Evolutionary conservation across 2,329 filamentous ascomycete species (phyloP).

Genomic region (Cercospora berteroae): DNA sequence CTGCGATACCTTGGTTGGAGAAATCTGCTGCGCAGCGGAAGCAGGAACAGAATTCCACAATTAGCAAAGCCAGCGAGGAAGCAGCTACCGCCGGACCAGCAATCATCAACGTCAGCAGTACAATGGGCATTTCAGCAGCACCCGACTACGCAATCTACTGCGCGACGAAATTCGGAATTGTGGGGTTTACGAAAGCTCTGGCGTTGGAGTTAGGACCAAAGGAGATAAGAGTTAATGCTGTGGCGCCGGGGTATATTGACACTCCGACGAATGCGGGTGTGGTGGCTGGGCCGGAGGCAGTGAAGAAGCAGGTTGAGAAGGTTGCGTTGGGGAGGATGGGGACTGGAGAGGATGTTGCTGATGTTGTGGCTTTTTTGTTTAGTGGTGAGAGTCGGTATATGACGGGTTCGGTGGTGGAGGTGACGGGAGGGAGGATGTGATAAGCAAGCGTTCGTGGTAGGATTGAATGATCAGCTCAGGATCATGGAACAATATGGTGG

Average conservation of each 20-base stretch:
- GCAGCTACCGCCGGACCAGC: background rate
- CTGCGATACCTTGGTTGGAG: conserved; percentile 40
- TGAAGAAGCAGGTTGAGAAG: conserved; percentile 41
- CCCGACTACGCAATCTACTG: conserved; percentile 45
- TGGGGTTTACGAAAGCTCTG: conserved; percentile 49
- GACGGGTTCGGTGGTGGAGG: conserved; percentile 49
- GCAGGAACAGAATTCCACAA: background rate
- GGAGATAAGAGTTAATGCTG: conserved; percentile 42
- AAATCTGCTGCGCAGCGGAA: conserved; percentile 4
- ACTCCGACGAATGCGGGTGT: conserved; percentile 52
- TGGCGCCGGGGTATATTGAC: conserved; percentile 46
- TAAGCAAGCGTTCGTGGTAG: background rate
- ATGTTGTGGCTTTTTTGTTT: conserved; percentile 52
- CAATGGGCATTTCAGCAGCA: conserved; percentile 40
- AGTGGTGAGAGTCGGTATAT: conserved; percentile 48
- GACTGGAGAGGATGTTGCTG: conserved; percentile 49
- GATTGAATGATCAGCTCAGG: background rate
- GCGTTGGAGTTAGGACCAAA: conserved; percentile 40
- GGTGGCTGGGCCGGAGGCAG: conserved; percentile 47
- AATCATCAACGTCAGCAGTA: conserved; percentile 45
- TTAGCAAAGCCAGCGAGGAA: background rate
- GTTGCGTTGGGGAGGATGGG: conserved; percentile 47
- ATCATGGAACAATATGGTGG: background rate
- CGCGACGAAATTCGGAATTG: conserved; percentile 45
- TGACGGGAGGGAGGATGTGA: conserved; percentile 44